Percentiles rank a stretch among this genome's conserved stretches.
Conservation (phyloP, 2,329 filamentous ascomycete genomes). For the Penicillium sp. region DNA sequence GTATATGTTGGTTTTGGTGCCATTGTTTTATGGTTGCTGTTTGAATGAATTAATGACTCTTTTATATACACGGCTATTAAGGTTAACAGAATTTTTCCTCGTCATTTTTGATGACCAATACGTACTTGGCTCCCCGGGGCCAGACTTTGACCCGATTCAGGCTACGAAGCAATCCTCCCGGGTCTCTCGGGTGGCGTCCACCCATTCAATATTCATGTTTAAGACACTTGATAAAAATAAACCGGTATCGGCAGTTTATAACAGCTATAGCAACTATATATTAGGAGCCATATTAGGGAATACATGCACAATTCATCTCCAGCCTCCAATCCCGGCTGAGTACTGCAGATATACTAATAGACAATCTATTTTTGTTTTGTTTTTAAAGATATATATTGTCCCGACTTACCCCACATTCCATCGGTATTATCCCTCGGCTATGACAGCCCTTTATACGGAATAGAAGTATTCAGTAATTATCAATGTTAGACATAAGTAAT, state of each 20-base stretch:
- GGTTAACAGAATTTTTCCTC: not conserved
- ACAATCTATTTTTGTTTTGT: not conserved
- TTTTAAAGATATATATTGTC: not conserved
- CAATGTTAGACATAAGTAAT: not conserved
- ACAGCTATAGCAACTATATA: not conserved
- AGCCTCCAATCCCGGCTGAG: not conserved
- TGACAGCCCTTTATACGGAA: not conserved
- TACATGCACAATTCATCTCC: not conserved
- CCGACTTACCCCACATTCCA: not conserved
- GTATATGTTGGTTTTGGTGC: slow-evolving; percentile 31
- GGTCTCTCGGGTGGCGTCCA: too few species aligned
- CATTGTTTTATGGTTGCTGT: slow-evolving; percentile 2
- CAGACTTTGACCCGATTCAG: too few species aligned
- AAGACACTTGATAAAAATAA: too few species aligned
- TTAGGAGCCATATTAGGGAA: too few species aligned
- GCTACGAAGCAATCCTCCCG: too few species aligned
- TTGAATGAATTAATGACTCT: too few species aligned
- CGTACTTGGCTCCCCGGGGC: not conserved
- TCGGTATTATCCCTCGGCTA: not conserved
- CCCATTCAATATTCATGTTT: too few species aligned
- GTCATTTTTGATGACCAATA: slow-evolving; percentile 1
- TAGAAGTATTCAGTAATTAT: not conserved
- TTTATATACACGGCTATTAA: not conserved
- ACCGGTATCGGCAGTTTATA: not conserved
- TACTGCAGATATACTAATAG: not conserved